Base-by-base conservation (phyloP, 1,139 yeast species). In the Blastobotrys proliferans region DNA sequence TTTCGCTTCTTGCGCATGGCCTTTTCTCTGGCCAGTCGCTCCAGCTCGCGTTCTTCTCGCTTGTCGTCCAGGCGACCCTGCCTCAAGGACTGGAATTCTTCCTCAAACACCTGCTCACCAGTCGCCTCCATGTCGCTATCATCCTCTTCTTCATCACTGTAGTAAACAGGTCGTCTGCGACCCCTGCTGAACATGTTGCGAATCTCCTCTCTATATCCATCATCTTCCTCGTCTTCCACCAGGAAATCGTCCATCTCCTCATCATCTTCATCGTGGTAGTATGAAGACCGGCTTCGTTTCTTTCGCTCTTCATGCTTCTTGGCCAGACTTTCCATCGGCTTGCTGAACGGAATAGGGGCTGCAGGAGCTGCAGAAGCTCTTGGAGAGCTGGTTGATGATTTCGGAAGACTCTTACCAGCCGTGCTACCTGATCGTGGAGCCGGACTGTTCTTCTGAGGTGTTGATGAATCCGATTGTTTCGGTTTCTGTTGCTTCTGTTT, bases 71-170 rank as follows among this genome's bases (percentile, higher is more conserved):
- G 51, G 52, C 74, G 73, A 0, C 88, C 95, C 46, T 66, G 66
- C 41, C 63, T 69, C 40, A 79, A 70, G 4, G 95, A 82, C 34
- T 76, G 62, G 51, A 68, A 74, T 62, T 90, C 97, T 58, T 90
- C 97, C 43, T 77, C 85, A 34, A 87, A 67, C 31, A 90, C 78
- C 53, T 90, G 96, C 22, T 81, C 81, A 17, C 96, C 97, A 1
- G 94, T 83, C 6, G 96, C 96, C 59, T 90, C 97, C 97, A 90
- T 90, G 57, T 85, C 94, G 47, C 81, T 86, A 27, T 74, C 73
- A 41, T 80, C 79, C 45, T 79, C 81, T 40, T 74, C 72, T 33
- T 68, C 62, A 28, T 67, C 66, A 49, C 68, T 69, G 34, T 81
- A 64, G 13, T 21, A 11, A 20, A n/a, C 21, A 2, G 3, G 14